Conservation (phyloP, 768 basidiomycete species). For the Rossbeevera mucosa region DNA sequence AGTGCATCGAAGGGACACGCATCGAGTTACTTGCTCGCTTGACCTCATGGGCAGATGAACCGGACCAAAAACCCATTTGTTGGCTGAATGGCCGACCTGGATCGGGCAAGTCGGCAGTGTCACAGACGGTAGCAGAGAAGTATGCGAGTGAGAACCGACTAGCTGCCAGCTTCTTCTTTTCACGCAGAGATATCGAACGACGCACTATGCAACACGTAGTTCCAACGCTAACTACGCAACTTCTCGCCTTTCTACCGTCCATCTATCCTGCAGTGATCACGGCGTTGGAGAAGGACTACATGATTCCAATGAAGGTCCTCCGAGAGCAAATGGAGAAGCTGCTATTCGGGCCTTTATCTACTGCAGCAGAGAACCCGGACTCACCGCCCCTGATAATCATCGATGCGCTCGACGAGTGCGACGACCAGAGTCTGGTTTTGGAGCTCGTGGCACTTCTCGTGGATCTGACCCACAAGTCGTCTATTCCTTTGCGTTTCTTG, state of each 20-base stretch:
- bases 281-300: constrained; percentile 23
- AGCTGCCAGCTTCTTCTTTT: constrained; percentile 36
- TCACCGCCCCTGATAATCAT: constrained; percentile 18
- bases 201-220: constrained; percentile 23
- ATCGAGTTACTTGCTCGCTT: constrained; percentile 15
- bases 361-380: constrained; percentile 2
- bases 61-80: constrained; percentile 9
- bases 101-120: constrained; percentile 28
- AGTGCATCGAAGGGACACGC: constrained; percentile 23
- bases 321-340: constrained; percentile 29
- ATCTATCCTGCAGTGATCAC: constrained; percentile 19
- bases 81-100: constrained; percentile 27
- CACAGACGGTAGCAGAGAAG: constrained; percentile 30
- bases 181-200: constrained; percentile 23
- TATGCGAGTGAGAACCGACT: constrained; percentile 18
- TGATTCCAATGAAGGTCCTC: constrained; percentile 25
- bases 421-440: constrained; percentile 17
- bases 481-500: constrained; percentile 20
- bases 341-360: constrained; percentile 18
- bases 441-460: constrained; percentile 21
- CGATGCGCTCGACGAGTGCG: constrained; percentile 23
- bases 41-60: constrained; percentile 12
- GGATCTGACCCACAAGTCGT: constrained; percentile 6
- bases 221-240: constrained; percentile 31
- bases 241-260: constrained; percentile 20